phyloP scores from a whole-genome alignment of 768 basidiomycete species.

The Suillus paluster region DNA sequence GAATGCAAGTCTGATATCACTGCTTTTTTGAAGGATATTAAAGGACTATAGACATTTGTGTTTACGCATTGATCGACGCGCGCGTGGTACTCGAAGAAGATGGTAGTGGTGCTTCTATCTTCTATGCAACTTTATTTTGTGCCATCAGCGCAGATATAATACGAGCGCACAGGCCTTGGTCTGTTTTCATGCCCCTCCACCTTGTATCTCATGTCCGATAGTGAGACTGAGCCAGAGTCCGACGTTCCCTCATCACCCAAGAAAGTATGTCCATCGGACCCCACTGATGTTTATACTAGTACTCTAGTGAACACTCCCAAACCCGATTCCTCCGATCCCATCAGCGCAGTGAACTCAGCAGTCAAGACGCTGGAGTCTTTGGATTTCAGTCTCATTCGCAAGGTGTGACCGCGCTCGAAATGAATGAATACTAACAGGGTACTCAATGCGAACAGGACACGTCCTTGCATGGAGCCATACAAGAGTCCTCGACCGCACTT shows the following conservation, averaged over 20 bases:
- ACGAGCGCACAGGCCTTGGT: not conserved
- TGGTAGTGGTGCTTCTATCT: slow-evolving; percentile 1
- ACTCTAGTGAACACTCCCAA: not conserved
- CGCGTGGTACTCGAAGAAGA: not conserved
- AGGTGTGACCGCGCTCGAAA: slow-evolving; percentile 20
- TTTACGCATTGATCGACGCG: not conserved
- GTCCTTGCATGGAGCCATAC: slow-evolving; percentile 37
- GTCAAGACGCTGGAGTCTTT: slow-evolving; percentile 27
- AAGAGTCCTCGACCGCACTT: slow-evolving; percentile 38
- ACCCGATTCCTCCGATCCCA: not conserved
- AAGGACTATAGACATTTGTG: slow-evolving; percentile 46
- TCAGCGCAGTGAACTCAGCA: slow-evolving; percentile 27
- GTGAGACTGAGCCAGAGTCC: slow-evolving; percentile 62
- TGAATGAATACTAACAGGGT: not conserved
- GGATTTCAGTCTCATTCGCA: slow-evolving; percentile 34
- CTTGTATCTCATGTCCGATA: slow-evolving; percentile 37
- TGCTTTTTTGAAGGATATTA: slow-evolving; percentile 60
- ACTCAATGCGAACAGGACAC: slow-evolving; percentile 34
- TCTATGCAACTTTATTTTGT: slow-evolving; percentile 6
- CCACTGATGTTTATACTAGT: slow-evolving; percentile 4
- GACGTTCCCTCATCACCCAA: slow-evolving; percentile 26
- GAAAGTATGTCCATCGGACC: slow-evolving; percentile 11
- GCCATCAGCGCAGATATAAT: slow-evolving; percentile 4
- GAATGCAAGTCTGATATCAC: slow-evolving; percentile 60
- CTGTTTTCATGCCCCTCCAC: not conserved